Evolutionary conservation across 805 yeast genomes (phyloP), one percentile per base, ranked within the genome.

Genomic region (Cyberlindnera nakhonratchasimensis): DNA sequence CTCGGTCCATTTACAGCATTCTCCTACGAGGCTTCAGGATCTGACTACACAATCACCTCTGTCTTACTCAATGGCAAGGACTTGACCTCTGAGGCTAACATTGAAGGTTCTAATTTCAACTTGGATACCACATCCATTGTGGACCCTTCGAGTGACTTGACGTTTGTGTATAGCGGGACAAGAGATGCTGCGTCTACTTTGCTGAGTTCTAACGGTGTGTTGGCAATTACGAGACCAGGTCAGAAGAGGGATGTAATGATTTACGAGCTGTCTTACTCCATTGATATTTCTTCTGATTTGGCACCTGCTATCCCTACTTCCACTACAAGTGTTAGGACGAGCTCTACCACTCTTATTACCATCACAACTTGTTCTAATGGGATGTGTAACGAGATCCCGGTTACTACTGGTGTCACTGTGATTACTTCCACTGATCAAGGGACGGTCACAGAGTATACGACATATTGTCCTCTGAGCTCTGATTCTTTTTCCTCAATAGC

Each of bases 261-360:
- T 8, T 46, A 38, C 16, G 30, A 42, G 38, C 31, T 46, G 19
- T 25, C 40, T 5, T 42, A 29, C 16, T 37, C 46, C 17, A 40
- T 46, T 37, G 46, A 46, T 29, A 31, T 32, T 1, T 24, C 35
- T 10, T 26, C 18, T 23, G 31, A 16, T 16, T 23, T 37, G 14
- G 40, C 36, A 14, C 10, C 31, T 21, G 25, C 30, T 14, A 10
- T 5, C 5, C 18, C 33, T 13, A 29, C 45, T 13, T 36, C 37
- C 5, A 36, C 40, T 2, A 10, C 33, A 3, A 23, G 16, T 16
- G 34, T 26, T 3, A 21, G 22, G 12, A 6, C 23, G 18, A 39
- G 22, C 22, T 37, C 45, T n/a, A 42, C 46, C 43, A 65, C 45
- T 29, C 37, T 33, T 12, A 36, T 46, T 23, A 39, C 46, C 16